Conservation (phyloP, 805 yeast genomes). For the Diddensiella transvaalensis region DNA sequence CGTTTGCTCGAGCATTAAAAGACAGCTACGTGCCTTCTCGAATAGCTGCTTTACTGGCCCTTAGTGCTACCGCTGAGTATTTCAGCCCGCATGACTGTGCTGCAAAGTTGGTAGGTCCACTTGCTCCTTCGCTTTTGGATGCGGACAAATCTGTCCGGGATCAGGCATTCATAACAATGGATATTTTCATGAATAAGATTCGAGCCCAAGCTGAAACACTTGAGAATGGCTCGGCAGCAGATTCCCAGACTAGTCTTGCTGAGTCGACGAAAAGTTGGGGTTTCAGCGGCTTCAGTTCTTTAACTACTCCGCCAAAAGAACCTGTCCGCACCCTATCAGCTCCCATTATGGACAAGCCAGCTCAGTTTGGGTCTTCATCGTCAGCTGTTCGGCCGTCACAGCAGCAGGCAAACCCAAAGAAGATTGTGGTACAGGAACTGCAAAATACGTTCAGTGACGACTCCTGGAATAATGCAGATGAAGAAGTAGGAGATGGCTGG, state of each 20-base stretch:
- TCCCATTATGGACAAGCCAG: background rate
- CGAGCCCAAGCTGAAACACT: constrained; percentile 38
- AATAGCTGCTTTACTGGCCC: constrained; percentile 70
- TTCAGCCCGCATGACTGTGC: constrained; percentile 76
- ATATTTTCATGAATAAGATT: constrained; percentile 54
- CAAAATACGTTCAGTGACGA: background rate
- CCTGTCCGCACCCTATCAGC: constrained; percentile 2
- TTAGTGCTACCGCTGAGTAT: constrained; percentile 57
- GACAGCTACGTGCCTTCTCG: constrained; percentile 77
- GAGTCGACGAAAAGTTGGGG: background rate
- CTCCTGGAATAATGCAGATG: constrained; percentile 6
- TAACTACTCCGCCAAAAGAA: background rate
- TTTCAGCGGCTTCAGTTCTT: background rate
- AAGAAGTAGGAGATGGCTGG: background rate
- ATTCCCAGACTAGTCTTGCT: background rate
- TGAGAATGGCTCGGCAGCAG: constrained; percentile 2
- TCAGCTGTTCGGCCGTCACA: too few relatives aligned
- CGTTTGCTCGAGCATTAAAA: constrained; percentile 75
- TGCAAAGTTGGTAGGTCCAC: constrained; percentile 73
- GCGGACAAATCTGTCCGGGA: constrained; percentile 62
- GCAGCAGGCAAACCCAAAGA: constrained; percentile 23
- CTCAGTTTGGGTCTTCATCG: background rate
- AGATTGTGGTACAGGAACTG: constrained; percentile 35
- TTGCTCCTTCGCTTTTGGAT: constrained; percentile 82
- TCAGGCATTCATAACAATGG: constrained; percentile 68